Base-by-base conservation (phyloP, 441 rosid species). In the Erodium moschatum region DNA sequence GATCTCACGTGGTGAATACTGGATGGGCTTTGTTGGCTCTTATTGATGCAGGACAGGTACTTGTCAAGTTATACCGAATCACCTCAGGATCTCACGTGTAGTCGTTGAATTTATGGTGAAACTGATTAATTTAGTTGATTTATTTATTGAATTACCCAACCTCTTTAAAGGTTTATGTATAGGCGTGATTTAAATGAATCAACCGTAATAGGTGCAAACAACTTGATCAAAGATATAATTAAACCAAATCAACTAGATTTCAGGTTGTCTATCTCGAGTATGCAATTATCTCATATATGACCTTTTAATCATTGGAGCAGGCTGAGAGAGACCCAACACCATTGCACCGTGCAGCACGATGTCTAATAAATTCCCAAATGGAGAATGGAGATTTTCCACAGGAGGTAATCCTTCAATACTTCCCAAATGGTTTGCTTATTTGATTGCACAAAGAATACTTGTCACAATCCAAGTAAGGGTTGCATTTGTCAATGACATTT, bases 21-120 rank as follows among this genome's bases (percentile, higher is more conserved):
- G 77, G 82, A 61, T 90, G 97, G 95, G 97, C 98, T 74, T 79
- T 87, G 90, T 76, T 88, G 65, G 78, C 85, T 70, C 87, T 89
- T n/a, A 85, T 88, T 16, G 87, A 78, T 29, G 81, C 89, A 13
- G 92, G 85, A 13, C 91, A 90, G 81, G 93, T 86, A 65, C 67
- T 20, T 46, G n/a, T 68, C 42, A 50, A 35, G 52, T 40, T 19
- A 35, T 10, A 1, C 27, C 33, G 11, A 19, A 11, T 15, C 2
- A 9, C 24, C 24, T 13, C 13, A 3, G 12, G 15, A n/a, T 18
- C 13, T 40, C 2, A 38, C 68, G 7, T 42, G 18, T 1, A 8
- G 38, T 65, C 7, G 13, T 38, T 65, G 38, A 12, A 29, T 65
- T 19, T 42, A 16, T 7, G 8, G 48, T 4, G 24, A 5, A 35